Conservation (phyloP, 345 rosid genomes). For the Xanthoceras sorbifolium region DNA sequence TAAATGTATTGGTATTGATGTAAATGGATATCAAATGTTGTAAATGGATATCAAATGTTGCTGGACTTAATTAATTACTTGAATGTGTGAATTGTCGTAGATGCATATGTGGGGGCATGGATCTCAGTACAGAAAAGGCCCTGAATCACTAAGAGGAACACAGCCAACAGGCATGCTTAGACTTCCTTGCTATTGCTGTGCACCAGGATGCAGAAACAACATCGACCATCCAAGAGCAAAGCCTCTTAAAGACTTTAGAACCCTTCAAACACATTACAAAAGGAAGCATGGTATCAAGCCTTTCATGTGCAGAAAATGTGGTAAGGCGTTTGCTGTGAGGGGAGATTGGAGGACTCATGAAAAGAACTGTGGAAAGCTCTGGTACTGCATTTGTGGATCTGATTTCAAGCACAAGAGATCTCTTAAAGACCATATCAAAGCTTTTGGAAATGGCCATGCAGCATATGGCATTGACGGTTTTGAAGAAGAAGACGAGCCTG, state of each 20-base stretch:
- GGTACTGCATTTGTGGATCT: conserved; percentile 65
- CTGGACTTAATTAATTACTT: not conserved
- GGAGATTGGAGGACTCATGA: conserved; percentile 84
- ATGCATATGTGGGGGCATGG: conserved; percentile 78
- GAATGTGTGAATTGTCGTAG: conserved; percentile 23
- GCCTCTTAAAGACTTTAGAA: conserved; percentile 71
- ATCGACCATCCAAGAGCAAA: conserved; percentile 70
- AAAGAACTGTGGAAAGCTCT: conserved; percentile 69
- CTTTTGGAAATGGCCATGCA: conserved; percentile 57
- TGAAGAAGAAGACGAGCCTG: conserved; percentile 61
- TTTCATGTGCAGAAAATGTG: conserved; percentile 75
- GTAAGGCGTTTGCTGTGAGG: conserved; percentile 64
- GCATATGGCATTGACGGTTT: conserved; percentile 51
- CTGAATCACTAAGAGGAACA: conserved; percentile 67
- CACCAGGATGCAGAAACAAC: conserved; percentile 68
- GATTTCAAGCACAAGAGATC: conserved; percentile 70
- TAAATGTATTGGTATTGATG: not conserved
- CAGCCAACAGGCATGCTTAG: conserved; percentile 73
- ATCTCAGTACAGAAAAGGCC: conserved; percentile 61
- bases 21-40: conserved; percentile 21
- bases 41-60: conserved; percentile 17
- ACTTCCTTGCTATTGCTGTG: conserved; percentile 74
- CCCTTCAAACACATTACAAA: conserved; percentile 77
- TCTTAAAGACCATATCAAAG: conserved; percentile 59
- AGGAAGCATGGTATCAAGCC: conserved; percentile 74